Evolutionary conservation across 2,329 filamentous ascomycete species (phyloP).

Genomic region (Alternaria brassicae): DNA sequence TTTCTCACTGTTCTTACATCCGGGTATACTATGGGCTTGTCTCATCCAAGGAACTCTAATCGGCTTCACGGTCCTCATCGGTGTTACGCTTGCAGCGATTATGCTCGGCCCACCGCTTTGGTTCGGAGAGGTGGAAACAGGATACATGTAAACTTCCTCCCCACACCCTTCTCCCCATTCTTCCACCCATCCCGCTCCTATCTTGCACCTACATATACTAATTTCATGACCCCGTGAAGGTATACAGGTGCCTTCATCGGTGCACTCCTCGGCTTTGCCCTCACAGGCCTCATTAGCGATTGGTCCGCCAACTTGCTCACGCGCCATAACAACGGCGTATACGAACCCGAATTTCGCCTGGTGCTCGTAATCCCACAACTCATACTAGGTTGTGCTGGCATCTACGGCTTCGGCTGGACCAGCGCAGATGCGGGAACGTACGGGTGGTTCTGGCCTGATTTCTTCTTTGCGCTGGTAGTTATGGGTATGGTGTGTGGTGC

Average conservation of each 20-base stretch:
- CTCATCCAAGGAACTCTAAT: constrained; percentile 89
- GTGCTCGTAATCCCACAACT: constrained; percentile 83
- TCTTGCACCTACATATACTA: background rate
- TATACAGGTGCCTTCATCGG: constrained; percentile 80
- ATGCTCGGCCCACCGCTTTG: constrained; percentile 83
- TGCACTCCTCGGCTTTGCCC: constrained; percentile 75
- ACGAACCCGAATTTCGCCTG: constrained; percentile 91
- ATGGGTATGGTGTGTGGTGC: constrained; percentile 92
- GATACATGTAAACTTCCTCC: constrained; percentile 63
- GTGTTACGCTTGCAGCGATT: constrained; percentile 81
- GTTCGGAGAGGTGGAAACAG: constrained; percentile 82
- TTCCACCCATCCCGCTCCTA: background rate
- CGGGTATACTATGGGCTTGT: constrained; percentile 52
- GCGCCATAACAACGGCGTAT: constrained; percentile 76
- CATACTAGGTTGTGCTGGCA: constrained; percentile 75
- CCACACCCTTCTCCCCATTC: background rate
- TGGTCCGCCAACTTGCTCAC: constrained; percentile 74
- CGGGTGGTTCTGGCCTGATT: constrained; percentile 75
- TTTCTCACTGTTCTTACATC: constrained; percentile 48
- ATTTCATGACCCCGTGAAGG: background rate
- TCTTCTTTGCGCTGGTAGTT: constrained; percentile 85
- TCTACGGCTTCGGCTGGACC: constrained; percentile 85
- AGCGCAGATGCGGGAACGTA: constrained; percentile 67
- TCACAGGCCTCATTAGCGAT: constrained; percentile 79
- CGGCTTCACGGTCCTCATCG: constrained; percentile 92